Evolutionary conservation across 208 protist species (phyloP).

Genomic region (Acanthamoeba castellanii): DNA sequence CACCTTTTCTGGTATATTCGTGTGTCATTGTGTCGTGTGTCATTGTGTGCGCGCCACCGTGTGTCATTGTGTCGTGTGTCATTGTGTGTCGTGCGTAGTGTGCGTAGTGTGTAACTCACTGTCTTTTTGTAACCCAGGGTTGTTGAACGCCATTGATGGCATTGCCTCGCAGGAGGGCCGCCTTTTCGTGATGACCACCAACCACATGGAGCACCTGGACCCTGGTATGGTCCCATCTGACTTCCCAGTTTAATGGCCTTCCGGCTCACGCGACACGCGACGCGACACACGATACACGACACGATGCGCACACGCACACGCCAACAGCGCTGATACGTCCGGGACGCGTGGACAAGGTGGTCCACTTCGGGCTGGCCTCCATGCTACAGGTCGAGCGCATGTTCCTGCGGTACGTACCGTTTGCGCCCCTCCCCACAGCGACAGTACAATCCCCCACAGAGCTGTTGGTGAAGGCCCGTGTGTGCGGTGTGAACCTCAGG

Average conservation of each 20-base stretch:
- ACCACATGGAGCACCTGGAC: slow-evolving; percentile 94
- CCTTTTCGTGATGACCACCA: slow-evolving; percentile 98
- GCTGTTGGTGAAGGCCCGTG: background rate
- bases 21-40: too few relatives aligned
- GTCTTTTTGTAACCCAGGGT: slow-evolving; percentile 90
- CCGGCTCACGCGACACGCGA: background rate
- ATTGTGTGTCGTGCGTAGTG: too few relatives aligned
- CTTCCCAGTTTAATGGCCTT: background rate
- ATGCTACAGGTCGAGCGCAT: slow-evolving; percentile 86
- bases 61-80: too few relatives aligned
- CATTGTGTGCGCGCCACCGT: too few relatives aligned
- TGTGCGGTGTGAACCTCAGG: background rate
- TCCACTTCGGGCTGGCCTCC: slow-evolving; percentile 91
- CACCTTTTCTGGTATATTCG: background rate
- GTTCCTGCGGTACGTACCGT: background rate
- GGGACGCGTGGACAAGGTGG: slow-evolving; percentile 95
- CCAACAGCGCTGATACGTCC: slow-evolving; percentile 95
- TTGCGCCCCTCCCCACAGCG: too few relatives aligned
- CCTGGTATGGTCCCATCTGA: background rate
- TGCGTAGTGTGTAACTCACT: background rate
- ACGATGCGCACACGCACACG: background rate
- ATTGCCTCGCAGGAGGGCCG: slow-evolving; percentile 95
- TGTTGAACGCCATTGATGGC: slow-evolving; percentile 97
- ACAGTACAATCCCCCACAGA: background rate
- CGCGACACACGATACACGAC: too few relatives aligned